These are phyloP conservation scores for Gomphus bonarii DNA, from an alignment of 1,284 basidiomycete genomes.

Conservation along the genomic window DNA sequence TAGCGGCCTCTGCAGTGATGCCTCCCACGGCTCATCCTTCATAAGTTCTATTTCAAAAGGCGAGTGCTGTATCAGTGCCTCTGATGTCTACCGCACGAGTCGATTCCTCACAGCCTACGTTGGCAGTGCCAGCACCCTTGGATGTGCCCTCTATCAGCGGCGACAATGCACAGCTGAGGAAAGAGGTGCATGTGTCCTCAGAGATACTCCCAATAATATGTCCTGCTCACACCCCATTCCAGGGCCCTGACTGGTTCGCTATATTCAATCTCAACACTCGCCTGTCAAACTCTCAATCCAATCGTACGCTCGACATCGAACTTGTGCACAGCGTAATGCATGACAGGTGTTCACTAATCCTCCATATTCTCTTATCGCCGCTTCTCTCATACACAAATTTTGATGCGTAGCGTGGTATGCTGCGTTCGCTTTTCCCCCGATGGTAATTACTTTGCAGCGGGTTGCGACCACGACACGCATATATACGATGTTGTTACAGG, in stretches of 20 bases:
- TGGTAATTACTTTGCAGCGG: constrained; percentile 82
- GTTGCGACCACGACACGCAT: constrained; percentile 85
- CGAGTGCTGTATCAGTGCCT: background rate
- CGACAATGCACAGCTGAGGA: constrained; percentile 28
- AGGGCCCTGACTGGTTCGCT: constrained; percentile 92
- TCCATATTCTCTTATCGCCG: too few species aligned
- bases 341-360: constrained; percentile 53
- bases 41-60: too few species aligned
- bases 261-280: constrained; percentile 79
- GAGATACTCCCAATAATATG: constrained; percentile 14
- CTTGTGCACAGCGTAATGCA: constrained; percentile 88
- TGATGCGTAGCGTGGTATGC: constrained; percentile 63
- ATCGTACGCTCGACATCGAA: constrained; percentile 74
- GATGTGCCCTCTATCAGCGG: background rate
- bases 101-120: constrained; percentile 28
- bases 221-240: constrained; percentile 28
- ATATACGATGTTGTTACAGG: constrained; percentile 88
- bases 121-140: constrained; percentile 29
- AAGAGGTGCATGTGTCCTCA: background rate
- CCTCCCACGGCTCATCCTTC: too few species aligned
- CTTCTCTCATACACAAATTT: background rate
- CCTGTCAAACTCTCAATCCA: constrained; percentile 21
- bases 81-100: background rate
- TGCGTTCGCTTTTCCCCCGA: constrained; percentile 88
- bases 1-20: too few species aligned